Evolutionary conservation across 2,329 filamentous ascomycete species (phyloP).

Genomic region (Ascochyta lentis): DNA sequence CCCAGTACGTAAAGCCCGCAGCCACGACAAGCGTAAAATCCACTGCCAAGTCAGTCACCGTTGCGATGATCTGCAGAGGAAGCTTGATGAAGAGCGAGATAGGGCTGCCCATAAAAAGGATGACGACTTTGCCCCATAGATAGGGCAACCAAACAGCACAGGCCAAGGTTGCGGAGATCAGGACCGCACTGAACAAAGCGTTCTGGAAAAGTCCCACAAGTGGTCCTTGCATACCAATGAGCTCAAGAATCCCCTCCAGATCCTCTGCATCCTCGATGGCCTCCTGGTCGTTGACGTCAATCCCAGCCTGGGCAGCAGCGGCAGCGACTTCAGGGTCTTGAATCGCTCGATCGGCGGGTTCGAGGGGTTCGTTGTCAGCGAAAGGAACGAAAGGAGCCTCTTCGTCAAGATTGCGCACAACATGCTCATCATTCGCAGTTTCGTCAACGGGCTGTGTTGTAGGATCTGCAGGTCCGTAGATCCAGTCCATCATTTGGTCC

Average conservation of each 20-base stretch:
- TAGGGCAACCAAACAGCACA: constrained; percentile 90
- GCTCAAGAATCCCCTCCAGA: constrained; percentile 92
- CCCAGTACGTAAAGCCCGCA: constrained; percentile 58
- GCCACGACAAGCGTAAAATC: constrained; percentile 73
- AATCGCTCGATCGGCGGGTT: constrained; percentile 33
- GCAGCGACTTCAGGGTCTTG: constrained; percentile 67
- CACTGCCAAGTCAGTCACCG: constrained; percentile 77
- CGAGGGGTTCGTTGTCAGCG: constrained; percentile 48
- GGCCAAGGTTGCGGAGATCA: constrained; percentile 84
- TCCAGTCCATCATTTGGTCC: constrained; percentile 53
- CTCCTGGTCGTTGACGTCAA: constrained; percentile 73
- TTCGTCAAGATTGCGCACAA: constrained; percentile 64
- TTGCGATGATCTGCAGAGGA: constrained; percentile 74
- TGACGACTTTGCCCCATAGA: constrained; percentile 82
- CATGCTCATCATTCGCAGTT: constrained; percentile 61
- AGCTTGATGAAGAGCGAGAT: constrained; percentile 69
- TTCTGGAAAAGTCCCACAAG: constrained; percentile 91
- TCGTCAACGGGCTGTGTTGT: constrained; percentile 36
- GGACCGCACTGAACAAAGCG: constrained; percentile 87
- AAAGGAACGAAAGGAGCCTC: constrained; percentile 68
- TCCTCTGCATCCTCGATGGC: constrained; percentile 87
- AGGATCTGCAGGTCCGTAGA: constrained; percentile 56
- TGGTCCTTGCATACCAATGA: constrained; percentile 95
- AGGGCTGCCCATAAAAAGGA: constrained; percentile 82
- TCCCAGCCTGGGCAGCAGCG: constrained; percentile 69